These are phyloP conservation scores for Stramenopiles sp. DNA, from an alignment of 352 stramenopile genomes.

Conservation along the genomic window DNA sequence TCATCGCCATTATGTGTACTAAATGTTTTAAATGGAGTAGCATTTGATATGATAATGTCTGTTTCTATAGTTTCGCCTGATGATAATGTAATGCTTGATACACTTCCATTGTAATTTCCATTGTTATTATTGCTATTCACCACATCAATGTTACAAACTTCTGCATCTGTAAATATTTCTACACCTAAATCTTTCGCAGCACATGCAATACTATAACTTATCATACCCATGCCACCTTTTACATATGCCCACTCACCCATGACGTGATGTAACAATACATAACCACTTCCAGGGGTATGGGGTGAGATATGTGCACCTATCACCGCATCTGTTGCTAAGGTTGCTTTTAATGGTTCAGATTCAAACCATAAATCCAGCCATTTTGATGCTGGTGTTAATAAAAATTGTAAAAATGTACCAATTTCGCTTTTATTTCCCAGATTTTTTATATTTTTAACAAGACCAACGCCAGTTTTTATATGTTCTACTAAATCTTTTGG, in stretches of 20 bases:
- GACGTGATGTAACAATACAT: conserved; percentile 69
- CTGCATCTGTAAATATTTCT: conserved; percentile 40
- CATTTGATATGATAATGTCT: conserved; percentile 45
- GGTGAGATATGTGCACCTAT: conserved; percentile 58
- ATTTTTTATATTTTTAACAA: conserved; percentile 22
- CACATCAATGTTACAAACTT: conserved; percentile 35
- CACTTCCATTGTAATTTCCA: conserved; percentile 25
- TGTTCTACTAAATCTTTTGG: neutral
- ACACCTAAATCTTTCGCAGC: conserved; percentile 38
- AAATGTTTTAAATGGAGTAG: conserved; percentile 50
- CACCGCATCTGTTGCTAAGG: conserved; percentile 65
- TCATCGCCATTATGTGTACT: too few relatives aligned
- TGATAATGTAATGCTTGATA: conserved; percentile 37
- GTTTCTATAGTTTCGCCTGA: conserved; percentile 33
- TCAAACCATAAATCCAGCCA: conserved; percentile 72
- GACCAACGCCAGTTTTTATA: neutral
- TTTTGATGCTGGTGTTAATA: conserved; percentile 51
- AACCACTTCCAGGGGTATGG: conserved; percentile 53
- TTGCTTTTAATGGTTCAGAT: conserved; percentile 60
- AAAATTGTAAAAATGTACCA: conserved; percentile 58
- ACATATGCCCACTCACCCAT: conserved; percentile 76
- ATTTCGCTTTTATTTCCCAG: conserved; percentile 44
- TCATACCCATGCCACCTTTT: conserved; percentile 55
- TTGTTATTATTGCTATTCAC: too few relatives aligned
- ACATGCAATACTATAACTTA: conserved; percentile 36